Conservation (phyloP, 371 early-diverging fungal species). For the Lichtheimia corymbifera region DNA sequence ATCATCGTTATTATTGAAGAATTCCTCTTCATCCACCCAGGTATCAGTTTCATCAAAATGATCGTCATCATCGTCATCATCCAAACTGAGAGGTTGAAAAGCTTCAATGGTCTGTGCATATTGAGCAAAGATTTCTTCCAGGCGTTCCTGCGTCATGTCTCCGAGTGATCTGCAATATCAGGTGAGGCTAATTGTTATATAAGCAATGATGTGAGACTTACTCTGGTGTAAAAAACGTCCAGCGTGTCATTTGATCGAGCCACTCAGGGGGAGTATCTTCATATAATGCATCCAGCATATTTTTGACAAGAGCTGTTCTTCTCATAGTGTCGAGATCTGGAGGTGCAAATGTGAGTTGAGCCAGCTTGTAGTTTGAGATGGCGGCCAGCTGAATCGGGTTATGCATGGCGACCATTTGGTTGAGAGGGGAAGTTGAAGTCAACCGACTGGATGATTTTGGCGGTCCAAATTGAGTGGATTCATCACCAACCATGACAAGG, state of each 20-base stretch:
- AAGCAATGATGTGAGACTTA: slow-evolving; percentile 20
- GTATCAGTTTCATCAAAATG: slow-evolving; percentile 23
- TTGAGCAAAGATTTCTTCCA: slow-evolving; percentile 48
- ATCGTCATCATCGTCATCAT: slow-evolving; percentile 27
- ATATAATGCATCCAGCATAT: slow-evolving; percentile 45
- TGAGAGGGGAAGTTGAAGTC: not conserved
- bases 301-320: slow-evolving; percentile 52
- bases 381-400: slow-evolving; percentile 56
- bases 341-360: slow-evolving; percentile 56
- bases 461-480: slow-evolving; percentile 11
- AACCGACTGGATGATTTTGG: slow-evolving; percentile 21
- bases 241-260: slow-evolving; percentile 56
- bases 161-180: slow-evolving; percentile 32
- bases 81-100: slow-evolving; percentile 34
- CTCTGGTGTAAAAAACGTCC: slow-evolving; percentile 55
- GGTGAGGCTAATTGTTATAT: slow-evolving; percentile 10
- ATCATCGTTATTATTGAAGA: too few species aligned
- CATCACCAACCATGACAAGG: slow-evolving; percentile 14
- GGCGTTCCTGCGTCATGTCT: slow-evolving; percentile 48
- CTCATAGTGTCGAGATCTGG: slow-evolving; percentile 48
- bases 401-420: slow-evolving; percentile 26
- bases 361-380: slow-evolving; percentile 55
- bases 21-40: slow-evolving; percentile 14
- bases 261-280: slow-evolving; percentile 48
- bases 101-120: slow-evolving; percentile 50